phyloP scores from a whole-genome alignment of 2,329 filamentous ascomycete genomes.

The Davidsoniella neocaledoniae region DNA sequence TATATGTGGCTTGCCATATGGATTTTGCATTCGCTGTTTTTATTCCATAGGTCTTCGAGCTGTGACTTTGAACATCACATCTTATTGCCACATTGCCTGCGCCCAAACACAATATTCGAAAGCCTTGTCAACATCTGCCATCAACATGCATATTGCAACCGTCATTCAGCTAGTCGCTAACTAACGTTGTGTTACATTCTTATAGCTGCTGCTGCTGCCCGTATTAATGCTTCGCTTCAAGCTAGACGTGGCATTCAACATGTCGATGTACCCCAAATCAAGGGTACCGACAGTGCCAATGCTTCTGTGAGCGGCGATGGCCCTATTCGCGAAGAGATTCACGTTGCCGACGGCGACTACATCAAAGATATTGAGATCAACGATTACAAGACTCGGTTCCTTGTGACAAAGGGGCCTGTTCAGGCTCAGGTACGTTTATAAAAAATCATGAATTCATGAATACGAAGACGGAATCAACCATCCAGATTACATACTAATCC shows the following conservation, averaged over 20 bases:
- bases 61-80: too few species aligned
- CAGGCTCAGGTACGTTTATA: conserved; percentile 84
- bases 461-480: too few species aligned
- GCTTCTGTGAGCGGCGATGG: conserved; percentile 21
- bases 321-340: conserved; percentile 68
- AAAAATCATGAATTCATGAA: neutral
- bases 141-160: neutral
- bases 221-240: conserved; percentile 69
- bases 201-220: conserved; percentile 70
- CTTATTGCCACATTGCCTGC: too few species aligned
- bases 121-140: neutral
- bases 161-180: conserved; percentile 15
- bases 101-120: neutral
- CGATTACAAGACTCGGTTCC: conserved; percentile 89
- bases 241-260: conserved; percentile 82
- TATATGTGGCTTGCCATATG: too few species aligned
- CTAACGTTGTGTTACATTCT: conserved; percentile 11
- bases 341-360: conserved; percentile 90
- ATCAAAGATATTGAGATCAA: conserved; percentile 99
- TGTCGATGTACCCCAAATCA: conserved; percentile 73
- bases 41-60: too few species aligned
- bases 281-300: conserved; percentile 22
- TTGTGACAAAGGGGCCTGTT: conserved; percentile 88
- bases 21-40: neutral
- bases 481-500: too few species aligned